Base-by-base conservation (phyloP, 2,329 filamentous ascomycete genomes). In the Nigrospora osmanthi region DNA sequence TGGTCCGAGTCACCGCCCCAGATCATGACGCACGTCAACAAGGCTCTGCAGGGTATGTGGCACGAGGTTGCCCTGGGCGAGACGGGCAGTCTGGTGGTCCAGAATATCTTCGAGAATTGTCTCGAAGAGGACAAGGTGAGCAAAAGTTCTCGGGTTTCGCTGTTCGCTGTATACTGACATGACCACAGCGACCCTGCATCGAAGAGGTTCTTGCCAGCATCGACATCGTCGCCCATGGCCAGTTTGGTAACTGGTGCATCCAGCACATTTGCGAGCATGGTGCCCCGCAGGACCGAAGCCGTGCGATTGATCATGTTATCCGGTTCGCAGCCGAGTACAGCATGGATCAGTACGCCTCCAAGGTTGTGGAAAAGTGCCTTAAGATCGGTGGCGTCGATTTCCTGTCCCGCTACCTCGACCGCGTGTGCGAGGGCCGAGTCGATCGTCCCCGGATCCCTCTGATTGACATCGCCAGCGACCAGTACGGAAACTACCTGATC, bases 231-330 rank as follows among this genome's bases (percentile, higher is more conserved):
- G 87, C 93, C 47, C 91, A 96, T 63, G 93, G 93, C 23, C 93
- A 98, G 63, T 98, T 98, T 61, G 93, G 93, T 45, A 98, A 98
- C 64, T 98, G 93, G 93, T 98, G 93, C 70, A 97, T 98, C 58
- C 93, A 98, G 69, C 93, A 98, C 67, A 89, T 98, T 57, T 98
- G 93, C 67, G 93, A 98, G 66, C 93, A 98, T 61, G 91, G 94
- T 42, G 85, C 85, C 46, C 86, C 90, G 31, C 83, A 85, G 35
- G 94, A 98, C 66, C 90, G 91, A 57, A 91, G 85, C 66, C 85
- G 90, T 54, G 93, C 94, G 38, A 85, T 96, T 58, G 91, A 98
- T 55, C 91, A 97, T 64, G 91, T 98, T 58, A 85, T 98, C 54
- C 85, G 85, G 51, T 95, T 89, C 66, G 88, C 90, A 31, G 87